Base-by-base conservation (phyloP, 441 rosid genomes). In the Syzygium malaccense region DNA sequence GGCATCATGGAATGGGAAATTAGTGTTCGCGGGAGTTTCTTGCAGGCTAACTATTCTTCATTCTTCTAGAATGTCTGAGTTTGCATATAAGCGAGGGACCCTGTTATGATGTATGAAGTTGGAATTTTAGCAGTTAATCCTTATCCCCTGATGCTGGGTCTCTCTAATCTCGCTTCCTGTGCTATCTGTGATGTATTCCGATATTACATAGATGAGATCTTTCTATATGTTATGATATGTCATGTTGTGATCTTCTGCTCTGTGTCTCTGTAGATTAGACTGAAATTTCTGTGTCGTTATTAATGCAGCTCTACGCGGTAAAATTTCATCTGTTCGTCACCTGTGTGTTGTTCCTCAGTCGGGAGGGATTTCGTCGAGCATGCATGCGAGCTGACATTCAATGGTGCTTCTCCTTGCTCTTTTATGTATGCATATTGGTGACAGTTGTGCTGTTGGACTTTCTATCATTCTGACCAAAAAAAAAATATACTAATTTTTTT, bases 311-410 rank as follows among this genome's bases (percentile, higher is more conserved):
- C 7, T 97, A 94, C 13, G 99, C 99, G 2, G 96, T 97, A 58
- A 98, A 98, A 89, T 98, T 98, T 91, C 98, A 98, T 91, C 96
- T 98, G 48, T 96, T 98, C 90, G 97, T 96, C 88, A 95, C 99
- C 37, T 96, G 98, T 75, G 92, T 97, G 49, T 91, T 98, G 94
- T 97, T 97, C 91, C 97, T 98, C 55, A 97, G 99, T 89, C 96
- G 99, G 62, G 99, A 98, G 91, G 99, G 99, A 79, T 97, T 97
- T 90, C 96, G 99, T n/a, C 96, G 99, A 32, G 98, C 98, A 53
- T 96, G 98, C 92, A 90, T 97, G 97, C 95, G 99, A 48, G 96
- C 97, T 88, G 96, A 95, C 90, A 90, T 95, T 68, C 92, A 92
- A 86, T 85, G 98, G 98, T 97, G 88, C 64, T 87, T 87, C 49